Conservation (phyloP, 257 asterid genomes). For the Paulownia fortunei region DNA sequence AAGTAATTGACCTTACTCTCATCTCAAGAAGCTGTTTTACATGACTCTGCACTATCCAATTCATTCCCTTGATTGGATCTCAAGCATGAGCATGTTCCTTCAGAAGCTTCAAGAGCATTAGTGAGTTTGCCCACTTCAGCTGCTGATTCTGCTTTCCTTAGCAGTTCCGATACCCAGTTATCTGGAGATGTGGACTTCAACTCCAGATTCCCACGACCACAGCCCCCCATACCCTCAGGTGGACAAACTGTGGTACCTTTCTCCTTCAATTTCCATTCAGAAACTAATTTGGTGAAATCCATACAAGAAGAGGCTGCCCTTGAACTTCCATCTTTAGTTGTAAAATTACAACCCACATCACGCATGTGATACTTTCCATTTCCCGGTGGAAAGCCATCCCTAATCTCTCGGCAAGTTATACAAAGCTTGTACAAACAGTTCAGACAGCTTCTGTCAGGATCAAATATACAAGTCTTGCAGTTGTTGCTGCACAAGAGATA, state of each 20-base stretch:
- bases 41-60: too few species aligned
- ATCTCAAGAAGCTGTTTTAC: conserved; percentile 2
- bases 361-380: neutral
- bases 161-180: too few species aligned
- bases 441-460: conserved; percentile 47
- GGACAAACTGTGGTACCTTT: neutral
- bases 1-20: neutral
- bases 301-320: neutral
- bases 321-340: neutral
- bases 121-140: neutral
- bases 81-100: neutral
- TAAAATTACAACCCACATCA: neutral
- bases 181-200: too few species aligned
- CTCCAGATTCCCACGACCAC: neutral
- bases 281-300: neutral
- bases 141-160: neutral
- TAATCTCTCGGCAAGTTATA: conserved; percentile 45
- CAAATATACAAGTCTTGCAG: conserved; percentile 50
- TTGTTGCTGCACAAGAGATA: conserved; percentile 42
- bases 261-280: neutral
- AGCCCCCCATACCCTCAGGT: neutral
- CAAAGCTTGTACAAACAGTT: conserved; percentile 50
- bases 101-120: neutral
- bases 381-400: conserved; percentile 24
- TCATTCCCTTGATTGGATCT: too few species aligned